Percentiles rank a stretch among this genome's conserved stretches.
phyloP scores from a whole-genome alignment of 345 rosid species.

The Hypericum androsaemum region DNA sequence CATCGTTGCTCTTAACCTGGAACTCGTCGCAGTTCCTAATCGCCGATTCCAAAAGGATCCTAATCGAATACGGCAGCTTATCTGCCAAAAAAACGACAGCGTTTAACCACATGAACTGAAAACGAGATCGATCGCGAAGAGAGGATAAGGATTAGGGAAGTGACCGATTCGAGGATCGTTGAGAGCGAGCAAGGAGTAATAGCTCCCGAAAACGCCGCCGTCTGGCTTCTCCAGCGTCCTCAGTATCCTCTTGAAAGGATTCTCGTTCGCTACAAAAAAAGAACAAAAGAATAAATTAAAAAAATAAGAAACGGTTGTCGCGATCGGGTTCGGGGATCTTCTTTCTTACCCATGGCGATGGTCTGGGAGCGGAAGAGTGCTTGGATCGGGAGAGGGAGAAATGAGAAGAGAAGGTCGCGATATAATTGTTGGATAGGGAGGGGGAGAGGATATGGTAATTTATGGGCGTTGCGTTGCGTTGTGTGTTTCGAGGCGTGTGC shows the following conservation, averaged over 20 bases:
- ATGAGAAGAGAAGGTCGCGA: too few species aligned
- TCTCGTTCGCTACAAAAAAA: constrained; percentile 31
- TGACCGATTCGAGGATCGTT: constrained; percentile 61
- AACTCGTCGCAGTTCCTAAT: constrained; percentile 74
- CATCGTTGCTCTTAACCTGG: constrained; percentile 68
- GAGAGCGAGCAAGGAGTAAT: constrained; percentile 60
- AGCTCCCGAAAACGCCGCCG: constrained; percentile 53
- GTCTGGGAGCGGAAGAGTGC: not conserved
- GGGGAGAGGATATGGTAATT: too few species aligned
- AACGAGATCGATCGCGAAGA: not conserved
- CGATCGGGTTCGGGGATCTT: not conserved
- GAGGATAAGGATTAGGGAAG: constrained; percentile 13
- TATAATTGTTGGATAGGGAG: too few species aligned
- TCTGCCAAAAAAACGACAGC: constrained; percentile 22
- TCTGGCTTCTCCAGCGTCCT: constrained; percentile 59
- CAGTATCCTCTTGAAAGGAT: constrained; percentile 47
- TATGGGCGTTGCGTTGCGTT: too few species aligned
- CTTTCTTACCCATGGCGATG: constrained; percentile 8
- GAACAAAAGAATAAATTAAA: not conserved
- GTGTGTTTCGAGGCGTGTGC: too few species aligned
- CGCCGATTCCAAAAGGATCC: constrained; percentile 67
- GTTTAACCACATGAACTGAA: constrained; percentile 7
- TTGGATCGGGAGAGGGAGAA: too few species aligned
- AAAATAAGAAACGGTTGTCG: not conserved
- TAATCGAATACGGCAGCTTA: constrained; percentile 59